Percentiles rank a stretch among this genome's conserved stretches.
phyloP scores from a whole-genome alignment of 2,329 filamentous ascomycete genomes.

The Penicillium sp. region DNA sequence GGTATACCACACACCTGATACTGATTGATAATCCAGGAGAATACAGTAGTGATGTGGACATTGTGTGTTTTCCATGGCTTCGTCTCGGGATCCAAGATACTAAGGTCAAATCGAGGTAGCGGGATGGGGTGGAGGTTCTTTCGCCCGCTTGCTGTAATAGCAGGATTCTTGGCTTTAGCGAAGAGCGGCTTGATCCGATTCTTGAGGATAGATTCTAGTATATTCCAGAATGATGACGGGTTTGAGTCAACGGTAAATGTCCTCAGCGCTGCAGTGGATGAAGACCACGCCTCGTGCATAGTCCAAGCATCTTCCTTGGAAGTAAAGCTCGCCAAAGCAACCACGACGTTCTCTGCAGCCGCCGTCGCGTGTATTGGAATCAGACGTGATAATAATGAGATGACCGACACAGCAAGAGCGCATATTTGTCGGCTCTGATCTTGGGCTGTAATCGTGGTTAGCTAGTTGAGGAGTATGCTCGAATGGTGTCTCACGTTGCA shows the following conservation, averaged over 20 bases:
- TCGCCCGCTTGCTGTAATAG: constrained; percentile 49
- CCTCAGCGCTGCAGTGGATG: constrained; percentile 26
- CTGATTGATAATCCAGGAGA: constrained; percentile 42
- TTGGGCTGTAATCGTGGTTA: constrained; percentile 25
- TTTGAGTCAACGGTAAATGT: constrained; percentile 8
- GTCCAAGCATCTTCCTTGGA: constrained; percentile 42
- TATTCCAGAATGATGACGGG: constrained; percentile 21
- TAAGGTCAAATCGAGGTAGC: constrained; percentile 42
- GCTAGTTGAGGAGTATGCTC: neutral
- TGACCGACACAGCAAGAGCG: constrained; percentile 36
- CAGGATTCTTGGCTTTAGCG: constrained; percentile 45
- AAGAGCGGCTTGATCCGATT: constrained; percentile 48
- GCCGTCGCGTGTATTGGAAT: constrained; percentile 27
- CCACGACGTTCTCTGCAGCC: constrained; percentile 32
- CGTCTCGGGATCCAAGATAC: constrained; percentile 39
- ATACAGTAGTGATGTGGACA: constrained; percentile 41
- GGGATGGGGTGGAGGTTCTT: constrained; percentile 49
- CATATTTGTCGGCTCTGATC: constrained; percentile 32
- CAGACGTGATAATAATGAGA: constrained; percentile 27
- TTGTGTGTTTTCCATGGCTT: constrained; percentile 47
- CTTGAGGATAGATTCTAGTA: constrained; percentile 26
- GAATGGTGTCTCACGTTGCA: constrained; percentile 19
- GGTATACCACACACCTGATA: constrained; percentile 39
- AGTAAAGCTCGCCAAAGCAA: constrained; percentile 40
- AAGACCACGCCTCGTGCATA: constrained; percentile 28